Conservation (phyloP, 768 basidiomycete genomes). For the Lactarius vividus region DNA sequence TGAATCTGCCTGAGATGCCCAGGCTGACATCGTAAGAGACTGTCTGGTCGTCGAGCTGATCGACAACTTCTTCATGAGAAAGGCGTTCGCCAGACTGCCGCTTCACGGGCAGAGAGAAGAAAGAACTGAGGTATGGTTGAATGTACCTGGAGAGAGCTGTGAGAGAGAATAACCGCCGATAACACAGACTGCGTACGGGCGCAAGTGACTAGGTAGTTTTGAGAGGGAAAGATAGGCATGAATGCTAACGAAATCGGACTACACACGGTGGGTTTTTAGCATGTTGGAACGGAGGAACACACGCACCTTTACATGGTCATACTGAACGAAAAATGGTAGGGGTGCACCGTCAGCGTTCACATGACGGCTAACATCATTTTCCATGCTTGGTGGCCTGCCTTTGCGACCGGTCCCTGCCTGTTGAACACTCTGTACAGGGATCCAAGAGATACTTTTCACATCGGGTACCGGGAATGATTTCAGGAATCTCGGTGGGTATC, state of each 20-base stretch:
- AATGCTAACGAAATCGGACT: constrained; percentile 93
- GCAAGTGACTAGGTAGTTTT: constrained; percentile 67
- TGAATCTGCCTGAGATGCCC: constrained; percentile 60
- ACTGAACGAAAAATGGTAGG: constrained; percentile 88
- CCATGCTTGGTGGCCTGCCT: constrained; percentile 33
- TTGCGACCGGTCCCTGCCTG: constrained; percentile 55
- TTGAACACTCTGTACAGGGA: constrained; percentile 67
- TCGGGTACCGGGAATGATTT: constrained; percentile 88
- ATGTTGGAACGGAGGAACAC: not conserved
- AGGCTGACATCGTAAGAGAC: constrained; percentile 78
- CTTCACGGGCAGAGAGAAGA: constrained; percentile 86
- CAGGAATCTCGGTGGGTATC: constrained; percentile 76
- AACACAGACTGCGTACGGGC: constrained; percentile 52
- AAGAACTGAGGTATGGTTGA: constrained; percentile 71
- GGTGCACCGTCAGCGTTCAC: constrained; percentile 64
- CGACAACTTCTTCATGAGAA: constrained; percentile 86
- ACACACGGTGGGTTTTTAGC: constrained; percentile 5
- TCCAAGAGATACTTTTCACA: constrained; percentile 90
- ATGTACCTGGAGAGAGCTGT: constrained; percentile 52
- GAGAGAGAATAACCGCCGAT: constrained; percentile 6
- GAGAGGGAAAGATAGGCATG: constrained; percentile 76
- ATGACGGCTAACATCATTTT: constrained; percentile 53
- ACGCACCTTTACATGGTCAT: constrained; percentile 84
- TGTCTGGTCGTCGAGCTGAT: constrained; percentile 87
- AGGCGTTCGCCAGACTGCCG: constrained; percentile 66